Base-by-base conservation (phyloP, 106 monocot genomes). In the Platanthera zijinensis region DNA sequence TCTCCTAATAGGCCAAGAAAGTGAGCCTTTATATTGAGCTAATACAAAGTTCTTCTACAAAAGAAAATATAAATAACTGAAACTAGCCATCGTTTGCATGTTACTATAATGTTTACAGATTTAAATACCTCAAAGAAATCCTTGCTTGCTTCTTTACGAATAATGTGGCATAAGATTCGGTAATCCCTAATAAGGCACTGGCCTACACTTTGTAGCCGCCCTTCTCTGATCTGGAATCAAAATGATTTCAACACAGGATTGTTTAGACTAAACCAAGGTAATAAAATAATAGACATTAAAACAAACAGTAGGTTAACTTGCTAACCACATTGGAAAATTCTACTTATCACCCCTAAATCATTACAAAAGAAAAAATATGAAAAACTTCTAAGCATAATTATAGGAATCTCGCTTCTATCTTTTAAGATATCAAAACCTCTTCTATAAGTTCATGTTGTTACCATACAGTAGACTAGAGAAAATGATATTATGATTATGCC, bases 211-310 rank as follows among this genome's bases (percentile, higher is more conserved):
- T 91, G 89, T 13, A 49, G 49, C 68, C 96, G 81, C 14, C 96
- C 96, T 87, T 93, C 90, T 83, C 93, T 89, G 12, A 97, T 97
- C 93, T 97, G 84, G 10, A 74, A 30, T 45, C 59, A 53, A n/a
- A 57, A 17, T 3, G 9, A 67, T n/a, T 18, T 32, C 22, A 51
- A 14, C 5, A 48, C 9, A 21, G 5, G 2, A 50, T 61, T 4
- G 47, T 10, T 18, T 32, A 66, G 10, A 61, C 59, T 61, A 21
- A 7, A 3, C 11, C 57, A 39, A 57, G 57, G 13, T 14, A n/a
- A 14, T 57, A 57, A 57, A 57, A 57, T n/a, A 56, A 56, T 14
- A 56, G 17, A 56, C 56, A 56, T 14, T 56, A 15, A 56, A 56
- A 56, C 12, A 56, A 17, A 17, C 56, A 14, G 12, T 56, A 61